Percentiles rank a stretch among this genome's conserved stretches.
Evolutionary conservation across 345 rosid genomes (phyloP).

Genomic region (Euphorbia pulcherrima): DNA sequence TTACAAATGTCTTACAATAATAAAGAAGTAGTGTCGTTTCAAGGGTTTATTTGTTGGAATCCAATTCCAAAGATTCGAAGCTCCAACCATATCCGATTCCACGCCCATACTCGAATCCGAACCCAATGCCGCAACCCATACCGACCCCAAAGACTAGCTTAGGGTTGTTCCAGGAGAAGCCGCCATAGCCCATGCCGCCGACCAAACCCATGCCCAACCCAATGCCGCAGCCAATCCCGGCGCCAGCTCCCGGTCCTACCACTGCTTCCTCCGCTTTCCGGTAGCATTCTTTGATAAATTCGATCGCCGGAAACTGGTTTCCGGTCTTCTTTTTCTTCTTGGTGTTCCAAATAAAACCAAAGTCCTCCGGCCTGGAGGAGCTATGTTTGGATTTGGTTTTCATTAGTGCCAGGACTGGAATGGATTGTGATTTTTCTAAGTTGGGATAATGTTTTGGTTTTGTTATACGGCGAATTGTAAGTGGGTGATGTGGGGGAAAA

Average conservation of each 20-base stretch:
- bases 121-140: conserved; percentile 50
- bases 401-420: conserved; percentile 23
- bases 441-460: no score
- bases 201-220: conserved; percentile 51
- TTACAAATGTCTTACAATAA: neutral
- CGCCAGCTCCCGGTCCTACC: conserved; percentile 49
- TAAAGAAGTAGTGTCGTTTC: conserved; percentile 7
- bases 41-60: neutral
- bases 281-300: conserved; percentile 35
- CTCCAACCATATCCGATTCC: conserved; percentile 52
- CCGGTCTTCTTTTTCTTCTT: conserved; percentile 21
- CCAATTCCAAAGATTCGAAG: conserved; percentile 25
- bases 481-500: no score
- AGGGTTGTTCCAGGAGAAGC: conserved; percentile 39
- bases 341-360: conserved; percentile 35
- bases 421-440: neutral
- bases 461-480: no score
- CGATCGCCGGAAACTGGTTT: conserved; percentile 28
- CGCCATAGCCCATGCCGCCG: conserved; percentile 45
- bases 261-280: conserved; percentile 30
- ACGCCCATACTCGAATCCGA: conserved; percentile 51
- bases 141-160: conserved; percentile 46
- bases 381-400: conserved; percentile 17
- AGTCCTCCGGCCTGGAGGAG: neutral
- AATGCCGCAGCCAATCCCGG: conserved; percentile 48